A percentile compares a stretch with the other conserved stretches of the same genome.
Conservation (phyloP, 2,329 filamentous ascomycete genomes). For the Nothomitra cinnamomea region DNA sequence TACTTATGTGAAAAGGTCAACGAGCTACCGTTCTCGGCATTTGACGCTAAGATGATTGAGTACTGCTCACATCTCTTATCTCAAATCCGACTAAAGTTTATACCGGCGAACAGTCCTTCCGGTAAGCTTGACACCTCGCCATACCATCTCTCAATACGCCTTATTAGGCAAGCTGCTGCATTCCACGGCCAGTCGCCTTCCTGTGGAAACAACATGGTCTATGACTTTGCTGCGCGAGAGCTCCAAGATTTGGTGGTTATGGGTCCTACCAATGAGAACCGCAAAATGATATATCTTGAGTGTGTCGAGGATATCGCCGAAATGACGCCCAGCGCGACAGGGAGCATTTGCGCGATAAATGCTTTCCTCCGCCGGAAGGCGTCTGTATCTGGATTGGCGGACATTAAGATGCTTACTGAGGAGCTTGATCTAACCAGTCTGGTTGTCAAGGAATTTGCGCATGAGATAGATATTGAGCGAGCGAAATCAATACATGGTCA, state of each 20-base stretch:
- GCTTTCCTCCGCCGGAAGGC: slow-evolving; percentile 24
- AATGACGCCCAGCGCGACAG: slow-evolving; percentile 46
- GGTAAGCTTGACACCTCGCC: slow-evolving; percentile 25
- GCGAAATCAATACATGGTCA: slow-evolving; percentile 18
- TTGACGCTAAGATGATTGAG: slow-evolving; percentile 42
- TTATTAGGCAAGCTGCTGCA: slow-evolving; percentile 55
- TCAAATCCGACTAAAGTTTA: slow-evolving; percentile 28
- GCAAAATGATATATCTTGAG: slow-evolving; percentile 43
- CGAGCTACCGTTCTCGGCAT: slow-evolving; percentile 42
- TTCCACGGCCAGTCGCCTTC: slow-evolving; percentile 35
- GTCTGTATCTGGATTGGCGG: slow-evolving; percentile 18
- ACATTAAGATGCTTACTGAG: slow-evolving; percentile 39
- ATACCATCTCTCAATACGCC: slow-evolving; percentile 41
- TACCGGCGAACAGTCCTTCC: slow-evolving; percentile 14
- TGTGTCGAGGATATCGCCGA: slow-evolving; percentile 53
- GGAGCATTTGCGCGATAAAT: slow-evolving; percentile 52
- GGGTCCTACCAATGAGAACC: slow-evolving; percentile 38
- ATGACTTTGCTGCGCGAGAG: slow-evolving; percentile 43
- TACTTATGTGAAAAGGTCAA: slow-evolving; percentile 58
- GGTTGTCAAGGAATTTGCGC: slow-evolving; percentile 46
- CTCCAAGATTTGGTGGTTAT: slow-evolving; percentile 41
- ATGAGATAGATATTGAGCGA: slow-evolving; percentile 25
- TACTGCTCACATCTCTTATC: slow-evolving; percentile 43
- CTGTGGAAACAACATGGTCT: slow-evolving; percentile 39
- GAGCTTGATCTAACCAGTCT: slow-evolving; percentile 46